Percentiles rank a stretch among this genome's conserved stretches.
Evolutionary conservation across 257 asterid species (phyloP).

Genomic region (Solanum corneliomulleri): DNA sequence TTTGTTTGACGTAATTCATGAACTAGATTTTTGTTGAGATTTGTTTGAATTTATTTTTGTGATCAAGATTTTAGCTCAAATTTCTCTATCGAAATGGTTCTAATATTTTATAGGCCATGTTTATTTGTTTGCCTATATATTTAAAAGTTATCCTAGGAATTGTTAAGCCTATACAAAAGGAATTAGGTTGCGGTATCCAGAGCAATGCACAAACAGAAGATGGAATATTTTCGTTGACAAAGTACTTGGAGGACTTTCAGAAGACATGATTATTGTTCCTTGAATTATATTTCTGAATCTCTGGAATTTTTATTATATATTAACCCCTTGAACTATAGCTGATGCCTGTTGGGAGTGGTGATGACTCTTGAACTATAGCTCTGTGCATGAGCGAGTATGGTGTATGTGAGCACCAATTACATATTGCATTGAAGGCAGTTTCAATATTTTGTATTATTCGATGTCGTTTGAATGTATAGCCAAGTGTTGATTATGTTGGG

Average conservation of each 20-base stretch:
- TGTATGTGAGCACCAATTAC: background rate
- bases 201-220: background rate
- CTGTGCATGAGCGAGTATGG: background rate
- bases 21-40: background rate
- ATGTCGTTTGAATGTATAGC: background rate
- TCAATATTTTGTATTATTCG: background rate
- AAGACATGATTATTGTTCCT: background rate
- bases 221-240: background rate
- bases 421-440: background rate
- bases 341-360: background rate
- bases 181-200: background rate
- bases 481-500: background rate
- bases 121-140: background rate
- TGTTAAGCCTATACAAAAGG: background rate
- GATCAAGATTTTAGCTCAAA: background rate
- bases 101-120: background rate
- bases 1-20: background rate
- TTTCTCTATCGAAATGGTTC: background rate
- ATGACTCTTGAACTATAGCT: background rate
- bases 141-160: background rate
- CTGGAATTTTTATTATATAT: background rate
- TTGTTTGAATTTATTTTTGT: background rate
- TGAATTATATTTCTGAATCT: background rate
- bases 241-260: background rate
- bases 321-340: background rate